Evolutionary conservation across 257 asterid genomes (phyloP).

Genomic region (Lycium ferocissimum): DNA sequence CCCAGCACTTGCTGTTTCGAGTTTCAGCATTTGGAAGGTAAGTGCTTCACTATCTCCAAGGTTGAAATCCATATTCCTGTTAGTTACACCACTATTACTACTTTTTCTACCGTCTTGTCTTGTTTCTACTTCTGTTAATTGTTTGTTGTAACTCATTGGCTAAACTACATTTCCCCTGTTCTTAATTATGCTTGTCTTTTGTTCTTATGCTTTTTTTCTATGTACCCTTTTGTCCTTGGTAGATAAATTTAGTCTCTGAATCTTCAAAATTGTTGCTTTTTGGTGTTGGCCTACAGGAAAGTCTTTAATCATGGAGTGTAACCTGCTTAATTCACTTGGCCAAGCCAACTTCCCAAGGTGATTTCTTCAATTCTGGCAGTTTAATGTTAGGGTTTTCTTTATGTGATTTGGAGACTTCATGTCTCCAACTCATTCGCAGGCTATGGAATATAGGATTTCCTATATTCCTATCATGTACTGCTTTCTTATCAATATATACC

Average conservation of each 20-base stretch:
- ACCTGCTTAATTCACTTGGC: slow-evolving; percentile 38
- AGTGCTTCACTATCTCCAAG: background rate
- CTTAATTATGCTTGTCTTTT: background rate
- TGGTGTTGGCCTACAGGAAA: slow-evolving; percentile 31
- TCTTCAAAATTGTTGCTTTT: slow-evolving; percentile 26
- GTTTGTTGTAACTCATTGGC: background rate
- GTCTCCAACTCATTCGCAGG: too few relatives aligned
- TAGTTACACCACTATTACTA: background rate
- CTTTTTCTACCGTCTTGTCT: background rate
- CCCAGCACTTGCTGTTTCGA: background rate
- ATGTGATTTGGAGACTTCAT: background rate
- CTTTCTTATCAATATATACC: too few relatives aligned
- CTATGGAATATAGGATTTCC: too few relatives aligned
- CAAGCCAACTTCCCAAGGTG: slow-evolving; percentile 53
- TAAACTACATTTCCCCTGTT: background rate
- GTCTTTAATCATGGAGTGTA: slow-evolving; percentile 55
- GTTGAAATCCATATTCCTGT: background rate
- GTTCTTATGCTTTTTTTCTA: background rate
- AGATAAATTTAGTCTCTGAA: background rate
- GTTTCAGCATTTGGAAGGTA: background rate
- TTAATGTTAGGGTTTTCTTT: background rate
- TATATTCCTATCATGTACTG: too few relatives aligned
- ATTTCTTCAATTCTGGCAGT: slow-evolving; percentile 13
- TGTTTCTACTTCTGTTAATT: background rate
- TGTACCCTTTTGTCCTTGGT: background rate